These are phyloP conservation scores for Backusella parvicylindrica DNA, from an alignment of 192 early-diverging fungal genomes.

Conservation along the genomic window DNA sequence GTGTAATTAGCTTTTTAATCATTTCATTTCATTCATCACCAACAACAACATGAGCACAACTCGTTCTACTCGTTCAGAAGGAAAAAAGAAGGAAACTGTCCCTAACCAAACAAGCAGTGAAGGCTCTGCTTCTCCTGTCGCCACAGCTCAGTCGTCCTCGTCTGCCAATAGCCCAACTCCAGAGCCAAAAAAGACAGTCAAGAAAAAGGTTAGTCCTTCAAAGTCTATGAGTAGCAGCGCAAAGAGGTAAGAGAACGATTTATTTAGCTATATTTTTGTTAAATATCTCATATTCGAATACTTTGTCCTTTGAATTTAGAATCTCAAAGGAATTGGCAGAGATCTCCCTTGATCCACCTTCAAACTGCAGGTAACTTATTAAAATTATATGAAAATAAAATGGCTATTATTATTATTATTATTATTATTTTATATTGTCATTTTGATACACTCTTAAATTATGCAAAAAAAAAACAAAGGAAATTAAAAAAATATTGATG, in stretches of 20 bases:
- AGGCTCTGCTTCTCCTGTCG: background rate
- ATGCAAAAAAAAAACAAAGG: background rate
- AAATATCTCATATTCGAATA: conserved; percentile 7
- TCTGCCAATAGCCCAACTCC: background rate
- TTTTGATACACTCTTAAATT: background rate
- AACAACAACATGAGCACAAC: conserved; percentile 16
- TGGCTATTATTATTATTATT: too few relatives aligned
- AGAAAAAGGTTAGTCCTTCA: conserved; percentile 15
- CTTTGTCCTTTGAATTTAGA: conserved; percentile 37
- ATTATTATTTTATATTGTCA: too few relatives aligned
- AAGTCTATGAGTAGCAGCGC: conserved; percentile 56
- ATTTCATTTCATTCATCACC: background rate
- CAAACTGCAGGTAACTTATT: conserved; percentile 69
- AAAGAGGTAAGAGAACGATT: conserved; percentile 43
- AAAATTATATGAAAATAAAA: background rate
- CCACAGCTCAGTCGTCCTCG: conserved; percentile 5
- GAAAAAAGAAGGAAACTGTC: background rate
- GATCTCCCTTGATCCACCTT: conserved; percentile 92
- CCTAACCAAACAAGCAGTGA: background rate
- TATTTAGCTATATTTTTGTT: background rate
- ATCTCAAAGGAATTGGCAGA: conserved; percentile 98
- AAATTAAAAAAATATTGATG: background rate
- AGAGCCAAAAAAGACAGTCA: conserved; percentile 1
- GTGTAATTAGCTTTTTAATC: background rate
- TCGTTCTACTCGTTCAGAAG: conserved; percentile 10